Base-by-base conservation (phyloP, 371 early-diverging fungal species). In the Mucor velutinosus region DNA sequence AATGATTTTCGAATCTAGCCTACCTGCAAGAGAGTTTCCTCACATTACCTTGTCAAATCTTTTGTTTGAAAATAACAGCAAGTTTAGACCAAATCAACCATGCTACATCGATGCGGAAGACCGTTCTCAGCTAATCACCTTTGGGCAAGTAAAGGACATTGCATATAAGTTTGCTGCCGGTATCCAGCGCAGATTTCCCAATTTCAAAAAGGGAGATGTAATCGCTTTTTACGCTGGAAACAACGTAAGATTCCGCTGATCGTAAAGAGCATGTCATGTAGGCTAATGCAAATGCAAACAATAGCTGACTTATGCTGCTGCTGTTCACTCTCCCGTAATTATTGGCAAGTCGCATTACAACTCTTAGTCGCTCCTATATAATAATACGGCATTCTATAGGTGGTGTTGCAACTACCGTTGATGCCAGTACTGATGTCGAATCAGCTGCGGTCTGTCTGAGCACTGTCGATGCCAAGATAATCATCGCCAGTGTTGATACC, bases 171-270 rank as follows among this genome's bases (percentile, higher is more conserved):
- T 41, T 39, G 47, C 64, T 32, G 57, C 63, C 53, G 49, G 63
- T 17, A 27, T 63, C 3, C 41, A 69, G 23, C 49, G 15, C 8
- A 37, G 17, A 7, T 57, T 64, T 51, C 47, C 47, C 11, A 17
- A 41, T 5, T 76, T 93, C 35, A 71, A 85, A 62, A 77, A 70
- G 45, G 86, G 90, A 57, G 87, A 91, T 65, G 87, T 87, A 4
- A 73, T 91, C 25, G 90, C 84, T 14, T 67, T 89, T 23, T 85
- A 84, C 35, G 69, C 89, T 37, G 87, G 86, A 57, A 92, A 92
- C 77, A 21, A 56, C 7, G 39, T 67, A 19, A 39, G 62, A n/a
- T 64, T 58, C 30, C 11, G 17, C 41, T 41, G 17, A 17, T 12
- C 41, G 12, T 14, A n/a, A 7, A 47, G 8, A n/a, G 4, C 7